These are phyloP conservation scores for Euphorbia lathyris DNA, from an alignment of 345 rosid species.

Conservation along the genomic window DNA sequence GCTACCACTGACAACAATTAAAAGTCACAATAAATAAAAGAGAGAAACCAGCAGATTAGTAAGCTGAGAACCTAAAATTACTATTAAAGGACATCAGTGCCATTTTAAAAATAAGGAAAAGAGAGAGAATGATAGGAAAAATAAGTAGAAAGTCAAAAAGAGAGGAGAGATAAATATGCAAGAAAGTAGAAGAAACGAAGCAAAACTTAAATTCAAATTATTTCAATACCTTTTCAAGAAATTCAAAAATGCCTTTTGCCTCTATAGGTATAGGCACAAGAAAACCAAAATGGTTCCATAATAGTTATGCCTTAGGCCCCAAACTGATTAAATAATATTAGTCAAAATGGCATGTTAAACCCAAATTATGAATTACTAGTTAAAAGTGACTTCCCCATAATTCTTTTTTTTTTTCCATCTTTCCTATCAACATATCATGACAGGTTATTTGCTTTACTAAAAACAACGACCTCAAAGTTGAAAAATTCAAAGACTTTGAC, in stretches of 20 bases:
- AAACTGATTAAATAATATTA: neutral
- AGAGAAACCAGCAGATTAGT: neutral
- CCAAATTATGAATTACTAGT: neutral
- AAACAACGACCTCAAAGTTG: no score
- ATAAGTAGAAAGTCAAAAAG: neutral
- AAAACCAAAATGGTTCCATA: neutral
- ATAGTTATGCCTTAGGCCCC: neutral
- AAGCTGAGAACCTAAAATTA: neutral
- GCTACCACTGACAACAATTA: neutral
- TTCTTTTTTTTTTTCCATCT: no score
- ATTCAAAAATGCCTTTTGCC: no score
- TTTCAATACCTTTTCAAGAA: neutral
- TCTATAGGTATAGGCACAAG: neutral
- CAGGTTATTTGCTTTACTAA: no score
- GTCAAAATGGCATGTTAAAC: neutral
- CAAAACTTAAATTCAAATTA: neutral
- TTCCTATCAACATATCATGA: neutral
- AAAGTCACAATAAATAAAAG: neutral
- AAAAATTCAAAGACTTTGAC: no score
- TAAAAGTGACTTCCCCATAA: neutral
- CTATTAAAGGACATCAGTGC: neutral
- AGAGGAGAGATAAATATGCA: neutral
- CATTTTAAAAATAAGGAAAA: neutral
- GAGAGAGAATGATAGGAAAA: neutral
- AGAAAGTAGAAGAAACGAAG: neutral